Percentiles rank a stretch among this genome's conserved stretches.
Evolutionary conservation across 176 grass and related monocot species (phyloP).

Genomic region (Guadua angustifolia): DNA sequence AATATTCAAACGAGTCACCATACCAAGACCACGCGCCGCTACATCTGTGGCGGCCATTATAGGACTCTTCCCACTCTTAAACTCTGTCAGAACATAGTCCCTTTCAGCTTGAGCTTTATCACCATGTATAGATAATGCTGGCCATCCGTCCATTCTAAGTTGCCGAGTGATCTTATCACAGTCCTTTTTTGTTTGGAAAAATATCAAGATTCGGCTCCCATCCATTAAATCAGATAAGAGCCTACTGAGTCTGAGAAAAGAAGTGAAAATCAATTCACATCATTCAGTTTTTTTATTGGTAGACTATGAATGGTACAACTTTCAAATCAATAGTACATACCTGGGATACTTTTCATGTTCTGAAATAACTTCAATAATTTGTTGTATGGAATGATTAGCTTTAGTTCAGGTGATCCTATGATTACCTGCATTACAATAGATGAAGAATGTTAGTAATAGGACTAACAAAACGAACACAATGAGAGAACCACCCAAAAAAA

Average conservation of each 20-base stretch:
- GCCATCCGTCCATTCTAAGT: no score
- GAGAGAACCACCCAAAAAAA: no score
- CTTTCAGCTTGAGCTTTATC: conserved; percentile 89
- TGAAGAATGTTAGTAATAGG: no score
- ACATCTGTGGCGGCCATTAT: conserved; percentile 99
- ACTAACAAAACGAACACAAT: no score
- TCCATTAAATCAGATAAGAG: conserved; percentile 88
- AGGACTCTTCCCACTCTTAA: conserved; percentile 91
- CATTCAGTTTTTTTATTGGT: no score
- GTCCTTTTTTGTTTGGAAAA: no score
- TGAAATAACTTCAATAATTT: conserved; percentile 82
- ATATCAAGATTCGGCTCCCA: conserved; percentile 85
- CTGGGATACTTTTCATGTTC: conserved; percentile 93
- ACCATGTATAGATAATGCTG: no score
- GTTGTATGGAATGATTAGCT: no score
- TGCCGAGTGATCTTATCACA: no score
- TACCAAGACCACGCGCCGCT: conserved; percentile 99
- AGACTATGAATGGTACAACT: not conserved
- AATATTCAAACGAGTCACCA: conserved; percentile 80
- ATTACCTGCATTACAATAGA: no score
- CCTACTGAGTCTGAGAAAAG: conserved; percentile 73
- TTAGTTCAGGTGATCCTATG: no score
- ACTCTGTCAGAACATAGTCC: conserved; percentile 92
- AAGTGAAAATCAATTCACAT: conserved; percentile 35
- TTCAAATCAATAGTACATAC: conserved; percentile 35